Conservation (phyloP, 2,329 filamentous ascomycete species). For the Microsporum canis region DNA sequence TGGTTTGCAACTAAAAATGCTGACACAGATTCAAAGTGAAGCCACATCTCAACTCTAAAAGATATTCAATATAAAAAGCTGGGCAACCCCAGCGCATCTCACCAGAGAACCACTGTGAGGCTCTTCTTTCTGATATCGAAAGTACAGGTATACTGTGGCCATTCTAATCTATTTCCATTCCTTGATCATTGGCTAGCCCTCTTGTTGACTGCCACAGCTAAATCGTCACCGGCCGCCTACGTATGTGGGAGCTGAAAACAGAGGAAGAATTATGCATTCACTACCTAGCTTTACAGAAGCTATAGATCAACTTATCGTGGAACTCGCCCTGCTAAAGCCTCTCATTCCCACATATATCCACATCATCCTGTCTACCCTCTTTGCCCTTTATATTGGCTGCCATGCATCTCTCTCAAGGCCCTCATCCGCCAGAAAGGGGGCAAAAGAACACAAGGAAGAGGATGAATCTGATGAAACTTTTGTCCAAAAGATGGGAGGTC, state of each 20-base stretch:
- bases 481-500: slow-evolving; percentile 51
- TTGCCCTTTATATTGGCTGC: slow-evolving; percentile 73
- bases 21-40: background rate
- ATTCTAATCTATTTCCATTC: background rate
- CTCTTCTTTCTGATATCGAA: background rate
- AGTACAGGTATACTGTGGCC: background rate
- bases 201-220: background rate
- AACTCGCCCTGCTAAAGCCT: slow-evolving; percentile 34
- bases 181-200: background rate
- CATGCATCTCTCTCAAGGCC: slow-evolving; percentile 78
- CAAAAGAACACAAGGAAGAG: slow-evolving; percentile 37
- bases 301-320: slow-evolving; percentile 33
- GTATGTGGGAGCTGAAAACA: background rate
- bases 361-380: slow-evolving; percentile 57
- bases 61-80: background rate
- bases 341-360: slow-evolving; percentile 49
- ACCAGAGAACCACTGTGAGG: background rate
- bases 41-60: background rate
- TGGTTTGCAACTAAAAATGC: background rate
- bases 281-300: slow-evolving; percentile 29
- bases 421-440: slow-evolving; percentile 56
- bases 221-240: background rate
- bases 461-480: slow-evolving; percentile 45
- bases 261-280: slow-evolving; percentile 21
- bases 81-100: background rate